A percentile compares a stretch with the other conserved stretches of the same genome.
Evolutionary conservation across 495 filamentous ascomycete species (phyloP).

Genomic region (Xanthoparmelia taractica): DNA sequence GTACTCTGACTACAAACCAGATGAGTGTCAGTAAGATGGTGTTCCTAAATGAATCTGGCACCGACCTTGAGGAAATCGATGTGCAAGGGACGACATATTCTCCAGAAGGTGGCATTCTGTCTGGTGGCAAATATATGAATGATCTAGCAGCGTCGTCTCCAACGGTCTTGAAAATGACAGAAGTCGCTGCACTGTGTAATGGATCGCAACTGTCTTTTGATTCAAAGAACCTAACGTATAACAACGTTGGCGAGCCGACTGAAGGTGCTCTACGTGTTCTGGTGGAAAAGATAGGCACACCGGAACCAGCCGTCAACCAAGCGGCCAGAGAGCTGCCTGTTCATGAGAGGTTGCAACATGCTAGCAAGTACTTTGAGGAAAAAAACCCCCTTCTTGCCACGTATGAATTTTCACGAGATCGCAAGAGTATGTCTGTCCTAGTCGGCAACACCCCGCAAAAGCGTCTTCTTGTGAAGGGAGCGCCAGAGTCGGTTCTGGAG

Average conservation of each 20-base stretch:
- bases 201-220: constrained; percentile 80
- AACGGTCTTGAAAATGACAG: constrained; percentile 70
- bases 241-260: constrained; percentile 89
- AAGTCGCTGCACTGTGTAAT: constrained; percentile 88
- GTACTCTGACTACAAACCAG: constrained; percentile 96
- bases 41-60: constrained; percentile 64
- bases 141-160: constrained; percentile 68
- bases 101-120: constrained; percentile 65
- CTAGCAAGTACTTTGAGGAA: constrained; percentile 79
- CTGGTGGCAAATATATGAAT: constrained; percentile 56
- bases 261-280: constrained; percentile 88
- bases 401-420: constrained; percentile 95
- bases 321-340: constrained; percentile 40
- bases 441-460: constrained; percentile 59
- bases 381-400: constrained; percentile 67
- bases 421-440: constrained; percentile 99
- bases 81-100: constrained; percentile 93
- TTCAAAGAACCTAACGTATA: constrained; percentile 58
- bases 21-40: constrained; percentile 97
- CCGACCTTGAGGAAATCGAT: constrained; percentile 75
- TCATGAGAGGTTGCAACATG: constrained; percentile 60
- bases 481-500: constrained; percentile 87
- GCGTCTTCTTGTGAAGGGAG: constrained; percentile 91
- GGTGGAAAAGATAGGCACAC: constrained; percentile 88
- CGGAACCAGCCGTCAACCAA: constrained; percentile 49